Percentiles rank a stretch among this genome's conserved stretches.
Evolutionary conservation across 1,284 basidiomycete species (phyloP).

Genomic region (Polyporus tsugae): DNA sequence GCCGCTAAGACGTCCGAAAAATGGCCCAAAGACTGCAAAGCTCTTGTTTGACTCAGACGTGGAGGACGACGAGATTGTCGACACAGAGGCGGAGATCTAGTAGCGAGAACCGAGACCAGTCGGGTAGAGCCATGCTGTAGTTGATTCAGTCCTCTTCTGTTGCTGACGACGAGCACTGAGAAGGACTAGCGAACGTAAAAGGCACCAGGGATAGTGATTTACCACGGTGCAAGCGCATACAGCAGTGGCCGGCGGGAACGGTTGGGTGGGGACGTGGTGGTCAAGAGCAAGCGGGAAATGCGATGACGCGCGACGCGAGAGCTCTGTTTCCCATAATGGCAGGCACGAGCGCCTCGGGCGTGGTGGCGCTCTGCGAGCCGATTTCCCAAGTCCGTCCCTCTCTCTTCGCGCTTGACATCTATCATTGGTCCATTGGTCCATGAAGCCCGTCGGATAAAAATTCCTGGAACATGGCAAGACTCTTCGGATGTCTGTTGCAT

Average conservation of each 20-base stretch:
- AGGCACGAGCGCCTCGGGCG: neutral
- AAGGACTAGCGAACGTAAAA: neutral
- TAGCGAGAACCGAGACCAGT: neutral
- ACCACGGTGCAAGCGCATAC: neutral
- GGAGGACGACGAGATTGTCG: neutral
- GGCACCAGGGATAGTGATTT: neutral
- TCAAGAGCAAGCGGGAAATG: neutral
- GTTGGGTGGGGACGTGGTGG: neutral
- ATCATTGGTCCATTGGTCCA: neutral
- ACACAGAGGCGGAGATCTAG: neutral
- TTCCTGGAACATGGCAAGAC: too few relatives aligned
- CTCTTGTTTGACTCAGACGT: conserved; percentile 3
- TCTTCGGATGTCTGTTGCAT: too few relatives aligned
- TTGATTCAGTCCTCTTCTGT: neutral
- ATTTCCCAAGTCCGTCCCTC: neutral
- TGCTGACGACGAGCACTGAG: too few relatives aligned
- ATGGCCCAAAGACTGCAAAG: conserved; percentile 1
- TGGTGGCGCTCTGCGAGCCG: neutral
- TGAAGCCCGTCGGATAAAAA: too few relatives aligned
- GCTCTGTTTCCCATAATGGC: neutral
- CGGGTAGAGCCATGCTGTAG: neutral
- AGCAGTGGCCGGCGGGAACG: neutral
- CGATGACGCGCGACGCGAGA: neutral
- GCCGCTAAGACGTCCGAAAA: neutral
- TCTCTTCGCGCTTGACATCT: neutral